A percentile compares a stretch with the other conserved stretches of the same genome.
These are phyloP conservation scores for Dionaea muscipula DNA, from an alignment of 179 eudicot genomes.

Conservation along the genomic window DNA sequence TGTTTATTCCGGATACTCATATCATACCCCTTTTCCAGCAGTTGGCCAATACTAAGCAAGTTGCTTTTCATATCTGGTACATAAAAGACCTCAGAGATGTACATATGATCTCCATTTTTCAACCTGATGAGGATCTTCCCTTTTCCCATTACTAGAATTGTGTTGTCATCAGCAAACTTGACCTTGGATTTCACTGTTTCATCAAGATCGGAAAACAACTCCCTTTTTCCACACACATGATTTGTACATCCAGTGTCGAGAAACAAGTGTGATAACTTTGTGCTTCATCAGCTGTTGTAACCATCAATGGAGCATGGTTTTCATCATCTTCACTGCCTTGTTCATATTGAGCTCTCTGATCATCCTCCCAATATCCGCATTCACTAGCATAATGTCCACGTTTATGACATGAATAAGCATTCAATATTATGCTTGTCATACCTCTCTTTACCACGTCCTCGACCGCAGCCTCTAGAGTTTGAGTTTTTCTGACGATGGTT, in stretches of 20 bases:
- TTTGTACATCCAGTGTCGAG: background rate
- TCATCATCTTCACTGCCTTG: background rate
- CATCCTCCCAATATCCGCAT: background rate
- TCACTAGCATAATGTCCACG: background rate
- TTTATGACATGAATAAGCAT: background rate
- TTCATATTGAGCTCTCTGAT: background rate
- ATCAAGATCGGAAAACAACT: conserved; percentile 2
- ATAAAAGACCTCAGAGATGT: conserved; percentile 3
- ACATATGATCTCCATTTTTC: conserved; percentile 6
- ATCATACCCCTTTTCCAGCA: conserved; percentile 6
- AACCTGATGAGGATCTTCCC: background rate
- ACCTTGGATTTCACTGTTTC: conserved; percentile 1
- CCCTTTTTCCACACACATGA: background rate
- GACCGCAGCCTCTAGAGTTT: background rate
- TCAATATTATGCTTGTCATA: background rate
- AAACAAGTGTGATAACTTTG: background rate
- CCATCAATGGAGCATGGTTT: background rate
- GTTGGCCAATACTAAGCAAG: background rate
- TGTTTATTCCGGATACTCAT: background rate
- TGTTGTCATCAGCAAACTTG: conserved; percentile 9
- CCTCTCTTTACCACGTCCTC: background rate
- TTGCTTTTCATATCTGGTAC: conserved; percentile 3
- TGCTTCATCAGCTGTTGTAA: background rate
- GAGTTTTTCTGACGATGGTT: background rate
- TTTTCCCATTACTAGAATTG: background rate